A percentile compares a stretch with the other conserved stretches of the same genome.
These are phyloP conservation scores for Pythium apleroticum DNA, from an alignment of 352 stramenopile species.

Conservation along the genomic window DNA sequence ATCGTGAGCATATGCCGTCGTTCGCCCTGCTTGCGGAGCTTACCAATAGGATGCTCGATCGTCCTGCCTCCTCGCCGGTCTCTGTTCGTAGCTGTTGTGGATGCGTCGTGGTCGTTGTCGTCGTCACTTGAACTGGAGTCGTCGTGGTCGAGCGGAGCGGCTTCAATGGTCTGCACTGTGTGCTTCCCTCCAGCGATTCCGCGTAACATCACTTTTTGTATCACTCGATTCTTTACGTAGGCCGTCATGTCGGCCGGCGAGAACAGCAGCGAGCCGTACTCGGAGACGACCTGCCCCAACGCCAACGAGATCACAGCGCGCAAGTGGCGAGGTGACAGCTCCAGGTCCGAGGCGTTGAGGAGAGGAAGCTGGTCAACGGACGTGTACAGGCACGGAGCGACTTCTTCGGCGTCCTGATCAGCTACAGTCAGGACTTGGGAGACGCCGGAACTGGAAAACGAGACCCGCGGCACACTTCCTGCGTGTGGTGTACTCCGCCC, in stretches of 20 bases:
- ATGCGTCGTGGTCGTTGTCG: conserved; percentile 7
- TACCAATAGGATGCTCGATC: not conserved
- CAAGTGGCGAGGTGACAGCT: conserved; percentile 41
- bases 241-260: conserved; percentile 56
- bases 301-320: conserved; percentile 40
- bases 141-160: not conserved
- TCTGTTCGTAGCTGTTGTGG: conserved; percentile 2
- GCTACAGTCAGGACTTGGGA: not conserved
- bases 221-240: conserved; percentile 51
- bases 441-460: not conserved
- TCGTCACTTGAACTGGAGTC: conserved; percentile 3
- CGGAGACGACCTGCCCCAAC: conserved; percentile 44
- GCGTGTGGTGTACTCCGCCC: not conserved
- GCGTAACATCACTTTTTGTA: conserved; percentile 25
- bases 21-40: conserved; percentile 14
- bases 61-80: not conserved
- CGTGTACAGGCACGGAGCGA: not conserved
- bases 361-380: conserved; percentile 40
- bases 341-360: conserved; percentile 39
- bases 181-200: conserved; percentile 27
- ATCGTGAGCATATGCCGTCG: conserved; percentile 16
- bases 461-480: not conserved
- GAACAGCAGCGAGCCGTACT: conserved; percentile 64
- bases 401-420: conserved; percentile 9
- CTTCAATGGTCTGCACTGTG: conserved; percentile 13